Evolutionary conservation across 2,329 filamentous ascomycete genomes (phyloP).

Genomic region (Aspergillus brunneoviolaceus): DNA sequence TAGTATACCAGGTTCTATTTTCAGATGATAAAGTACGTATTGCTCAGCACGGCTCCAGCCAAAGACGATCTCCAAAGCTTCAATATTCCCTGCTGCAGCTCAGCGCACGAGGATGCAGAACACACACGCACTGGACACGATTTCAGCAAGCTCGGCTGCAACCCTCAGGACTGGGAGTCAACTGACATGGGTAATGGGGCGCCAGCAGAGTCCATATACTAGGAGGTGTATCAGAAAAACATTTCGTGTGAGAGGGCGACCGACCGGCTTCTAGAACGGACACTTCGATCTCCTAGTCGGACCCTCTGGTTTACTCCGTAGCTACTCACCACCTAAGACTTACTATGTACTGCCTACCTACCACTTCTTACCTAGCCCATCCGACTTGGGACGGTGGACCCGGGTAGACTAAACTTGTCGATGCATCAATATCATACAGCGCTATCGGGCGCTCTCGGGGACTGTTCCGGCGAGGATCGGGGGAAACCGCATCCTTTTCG

Average conservation of each 20-base stretch:
- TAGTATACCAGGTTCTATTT: constrained; percentile 1
- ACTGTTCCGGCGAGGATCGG: constrained; percentile 12
- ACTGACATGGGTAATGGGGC: neutral
- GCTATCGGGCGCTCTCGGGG: constrained; percentile 13
- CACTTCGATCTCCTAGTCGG: neutral
- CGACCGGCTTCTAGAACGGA: neutral
- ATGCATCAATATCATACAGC: neutral
- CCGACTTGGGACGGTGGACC: neutral
- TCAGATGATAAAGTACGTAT: neutral
- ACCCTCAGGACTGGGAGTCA: neutral
- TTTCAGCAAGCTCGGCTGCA: neutral
- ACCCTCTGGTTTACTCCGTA: too few species aligned
- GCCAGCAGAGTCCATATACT: neutral
- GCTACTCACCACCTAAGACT: too few species aligned
- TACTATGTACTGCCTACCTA: too few species aligned
- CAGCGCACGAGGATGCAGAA: neutral
- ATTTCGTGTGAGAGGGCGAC: neutral
- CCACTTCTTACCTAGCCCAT: neutral
- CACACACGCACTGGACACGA: neutral
- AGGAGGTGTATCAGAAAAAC: neutral
- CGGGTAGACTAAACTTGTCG: neutral
- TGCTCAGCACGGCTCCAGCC: neutral
- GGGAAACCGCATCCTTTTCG: constrained; percentile 11
- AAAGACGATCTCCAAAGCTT: constrained; percentile 2
- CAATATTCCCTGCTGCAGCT: neutral